Evolutionary conservation across 2,329 filamentous ascomycete species (phyloP).

Genomic region (Catunica adiposa): DNA sequence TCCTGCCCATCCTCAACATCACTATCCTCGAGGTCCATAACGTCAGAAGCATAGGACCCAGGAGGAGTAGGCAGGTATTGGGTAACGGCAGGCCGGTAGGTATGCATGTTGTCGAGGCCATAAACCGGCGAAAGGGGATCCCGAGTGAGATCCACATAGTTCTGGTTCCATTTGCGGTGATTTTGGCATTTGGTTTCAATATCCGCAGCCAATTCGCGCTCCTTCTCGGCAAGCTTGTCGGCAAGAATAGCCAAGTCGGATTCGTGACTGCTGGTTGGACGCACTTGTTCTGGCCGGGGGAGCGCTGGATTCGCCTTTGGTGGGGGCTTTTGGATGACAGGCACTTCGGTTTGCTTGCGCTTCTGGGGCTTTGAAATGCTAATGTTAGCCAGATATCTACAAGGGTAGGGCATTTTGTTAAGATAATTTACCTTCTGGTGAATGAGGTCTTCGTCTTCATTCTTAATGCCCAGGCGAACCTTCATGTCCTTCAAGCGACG

Average conservation of each 20-base stretch:
- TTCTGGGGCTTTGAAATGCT: conserved; percentile 44
- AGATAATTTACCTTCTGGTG: conserved; percentile 66
- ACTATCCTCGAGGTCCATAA: conserved; percentile 31
- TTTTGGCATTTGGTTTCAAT: conserved; percentile 78
- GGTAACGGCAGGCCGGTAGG: conserved; percentile 56
- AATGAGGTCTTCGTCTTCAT: conserved; percentile 83
- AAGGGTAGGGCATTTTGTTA: background rate
- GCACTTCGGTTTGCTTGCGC: conserved; percentile 42
- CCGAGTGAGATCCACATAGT: conserved; percentile 75
- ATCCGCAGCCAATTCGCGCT: conserved; percentile 62
- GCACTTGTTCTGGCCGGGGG: conserved; percentile 41
- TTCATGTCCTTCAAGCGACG: conserved; percentile 74
- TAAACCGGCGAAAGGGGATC: conserved; percentile 64
- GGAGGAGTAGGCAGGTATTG: conserved; percentile 54
- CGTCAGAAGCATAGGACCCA: conserved; percentile 36
- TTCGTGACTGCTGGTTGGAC: conserved; percentile 31
- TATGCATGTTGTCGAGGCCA: conserved; percentile 42
- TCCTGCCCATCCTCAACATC: background rate
- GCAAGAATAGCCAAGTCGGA: conserved; percentile 62
- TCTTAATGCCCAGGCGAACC: conserved; percentile 73
- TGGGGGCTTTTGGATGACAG: conserved; percentile 44
- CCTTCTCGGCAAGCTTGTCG: conserved; percentile 64
- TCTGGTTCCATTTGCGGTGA: conserved; percentile 81
- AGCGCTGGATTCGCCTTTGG: conserved; percentile 19
- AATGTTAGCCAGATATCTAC: conserved; percentile 22